Base-by-base conservation (phyloP, 2,329 filamentous ascomycete genomes). In the Microdochium nivale region DNA sequence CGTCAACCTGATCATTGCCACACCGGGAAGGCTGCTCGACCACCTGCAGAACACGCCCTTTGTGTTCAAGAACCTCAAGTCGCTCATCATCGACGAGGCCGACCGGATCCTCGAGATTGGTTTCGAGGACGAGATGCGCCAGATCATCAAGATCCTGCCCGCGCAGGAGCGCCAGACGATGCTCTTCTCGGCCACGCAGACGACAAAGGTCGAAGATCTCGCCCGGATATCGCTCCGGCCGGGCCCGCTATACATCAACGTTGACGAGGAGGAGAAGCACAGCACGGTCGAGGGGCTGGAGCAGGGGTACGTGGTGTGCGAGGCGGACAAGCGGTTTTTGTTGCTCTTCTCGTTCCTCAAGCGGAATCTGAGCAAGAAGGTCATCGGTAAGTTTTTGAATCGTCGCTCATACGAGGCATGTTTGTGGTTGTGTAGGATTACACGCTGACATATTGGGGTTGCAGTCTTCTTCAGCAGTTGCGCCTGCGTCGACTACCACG, bases 111-210 rank as follows among this genome's bases (percentile, higher is more conserved):
- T 99, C 46, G 94, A 99, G 72, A 89, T 96, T 56, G 92, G 94
- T 61, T 99, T 99, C 77, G 94, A 99, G 70, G 94, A 97, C 64
- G 94, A 99, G 73, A 96, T 99, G 88, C 81, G 89, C 57, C 87
- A 95, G 67, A 96, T 99, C 60, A 86, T 97, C 69, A 95, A 95
- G 77, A 94, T 97, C 51, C 74, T 97, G 19, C 89, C 91, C 47
- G 87, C 86, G 59, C 85, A 95, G 53, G 83, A 91, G 58, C 78
- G 94, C 54, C 92, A 97, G 70, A 96, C 91, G 0, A 94, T 95
- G 86, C 81, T 99, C n/a, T 99, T 99, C 77, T 96, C 90, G 14
- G 94, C 94, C 14, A 99, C 94, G 3, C 94, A 97, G 70, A 99
- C 94, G 2, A 97, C 92, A 52, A 97, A 99, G 73, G 94, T 99